Base-by-base conservation (phyloP, 164 flowering plant species). In the Santalum album region DNA sequence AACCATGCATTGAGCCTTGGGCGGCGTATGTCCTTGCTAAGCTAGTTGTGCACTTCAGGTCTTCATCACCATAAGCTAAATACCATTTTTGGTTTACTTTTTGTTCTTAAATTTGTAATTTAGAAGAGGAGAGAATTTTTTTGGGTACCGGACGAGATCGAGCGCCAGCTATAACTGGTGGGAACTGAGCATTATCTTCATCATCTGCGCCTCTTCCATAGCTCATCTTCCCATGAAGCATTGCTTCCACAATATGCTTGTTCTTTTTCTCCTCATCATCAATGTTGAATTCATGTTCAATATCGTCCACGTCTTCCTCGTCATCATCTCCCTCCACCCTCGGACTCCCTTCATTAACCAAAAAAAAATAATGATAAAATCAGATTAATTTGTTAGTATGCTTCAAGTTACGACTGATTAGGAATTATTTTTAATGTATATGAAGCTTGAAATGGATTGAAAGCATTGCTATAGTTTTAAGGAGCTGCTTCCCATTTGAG, bases 251-350 rank as follows among this genome's bases (percentile, higher is more conserved):
- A 38, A 79, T 46, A 53, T 86, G 74, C 38, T 61, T 75, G 46
- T 79, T 75, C 70, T 70, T 82, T 59, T 75, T 75, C 12, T 65
- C 68, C 19, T 81, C 83, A 55, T 90, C 83, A 5, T 91, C 90
- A 7, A 83, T 72, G 27, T 83, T 84, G 65, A 92, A 92, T 56
- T 92, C 98, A 32, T 92, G 80, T 47, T 92, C 98, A 34, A 92
- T 75, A 55, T 92, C 98, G 69, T 92, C 96, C 16, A 78, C 56
- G 32, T 89, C 96, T 63, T 92, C 99, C 67, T 89, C 99, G 25
- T 92, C 99, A 0, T 89, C 99, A 49, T 92, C 99, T 65, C 99
- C 96, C 40, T 79, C 88, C 57, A 92, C 99, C 62, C 99, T 75
- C 14, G 96, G 84, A 50, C 99, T 82, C 74, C 99, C 99, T 91